Conservation (phyloP, 768 basidiomycete species). For the Rhodotorula graminis region DNA sequence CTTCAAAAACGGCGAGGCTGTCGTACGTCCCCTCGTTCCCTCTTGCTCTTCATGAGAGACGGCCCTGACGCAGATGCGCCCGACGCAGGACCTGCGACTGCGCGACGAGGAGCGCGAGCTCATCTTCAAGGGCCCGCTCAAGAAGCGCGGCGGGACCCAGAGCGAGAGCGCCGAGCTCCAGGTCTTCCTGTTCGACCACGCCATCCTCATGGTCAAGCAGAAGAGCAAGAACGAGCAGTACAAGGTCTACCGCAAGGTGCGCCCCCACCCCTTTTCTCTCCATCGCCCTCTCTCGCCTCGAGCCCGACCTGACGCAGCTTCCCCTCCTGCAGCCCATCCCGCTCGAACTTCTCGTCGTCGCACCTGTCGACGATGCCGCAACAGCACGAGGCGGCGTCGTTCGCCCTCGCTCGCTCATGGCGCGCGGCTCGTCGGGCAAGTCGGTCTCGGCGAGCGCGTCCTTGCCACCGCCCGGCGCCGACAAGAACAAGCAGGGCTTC, state of each 20-base stretch:
- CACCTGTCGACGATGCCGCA: slow-evolving; percentile 59
- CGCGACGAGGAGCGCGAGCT: slow-evolving; percentile 84
- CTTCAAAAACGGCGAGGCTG: slow-evolving; percentile 82
- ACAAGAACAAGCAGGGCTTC: slow-evolving; percentile 69
- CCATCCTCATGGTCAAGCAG: slow-evolving; percentile 84
- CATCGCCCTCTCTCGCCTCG: neutral
- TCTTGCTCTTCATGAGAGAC: neutral
- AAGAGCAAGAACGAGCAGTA: slow-evolving; percentile 87
- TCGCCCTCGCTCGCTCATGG: slow-evolving; percentile 45
- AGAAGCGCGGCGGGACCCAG: slow-evolving; percentile 68
- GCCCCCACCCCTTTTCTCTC: neutral
- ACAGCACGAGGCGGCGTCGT: slow-evolving; percentile 39
- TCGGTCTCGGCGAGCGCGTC: slow-evolving; percentile 14
- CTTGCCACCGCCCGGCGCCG: slow-evolving; percentile 38
- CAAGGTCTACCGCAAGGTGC: slow-evolving; percentile 79
- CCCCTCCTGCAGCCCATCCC: slow-evolving; percentile 76
- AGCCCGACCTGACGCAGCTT: neutral
- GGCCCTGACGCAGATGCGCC: neutral
- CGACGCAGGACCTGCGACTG: slow-evolving; percentile 68
- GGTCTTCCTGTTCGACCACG: slow-evolving; percentile 95
- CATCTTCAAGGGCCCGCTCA: slow-evolving; percentile 82
- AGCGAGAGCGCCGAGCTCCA: slow-evolving; percentile 81
- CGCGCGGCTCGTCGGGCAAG: slow-evolving; percentile 36
- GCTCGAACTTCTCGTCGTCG: slow-evolving; percentile 79
- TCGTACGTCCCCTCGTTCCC: slow-evolving; percentile 55